Evolutionary conservation across 805 yeast species (phyloP), one percentile per base, ranked within the genome.

Genomic region (Cyberlindnera galapagoensis): DNA sequence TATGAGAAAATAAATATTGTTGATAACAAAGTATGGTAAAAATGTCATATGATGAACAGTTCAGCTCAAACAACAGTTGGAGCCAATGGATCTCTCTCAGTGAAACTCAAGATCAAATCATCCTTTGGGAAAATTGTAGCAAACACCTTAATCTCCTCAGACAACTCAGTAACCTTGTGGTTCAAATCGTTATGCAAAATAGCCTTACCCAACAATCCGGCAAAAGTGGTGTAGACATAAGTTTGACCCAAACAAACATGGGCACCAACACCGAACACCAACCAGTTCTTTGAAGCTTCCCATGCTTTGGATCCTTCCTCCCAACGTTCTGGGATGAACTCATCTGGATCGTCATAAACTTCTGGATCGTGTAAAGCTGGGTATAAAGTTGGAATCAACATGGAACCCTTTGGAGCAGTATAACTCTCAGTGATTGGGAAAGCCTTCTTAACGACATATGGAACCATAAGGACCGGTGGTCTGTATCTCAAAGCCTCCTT

Each of bases 91-190:
- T 82, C 82, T 63, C 92, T 76, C 46, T 55, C 64, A 30, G 65
- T 67, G 67, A 88, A 90, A 47, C 77, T 66, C 56, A 92, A 63
- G 44, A 84, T 74, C 55, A 94, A 76, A 58, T 92, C 96, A 62
- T 92, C 98, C 59, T 85, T 77, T 18, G 98, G 98, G 82, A 92
- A 92, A 56, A 92, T 87, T 13, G 98, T 92, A 18, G 98, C 98
- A 57, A 92, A 92, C 24, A 92, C 97, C 55, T 86, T 84, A 53
- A 92, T 87, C 53, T 86, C 79, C 65, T 92, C 98, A 47, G 90
- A 78, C 46, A 80, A 65, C 25, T 79, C 81, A 16, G 98, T 92
- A 28, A 80, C 76, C 44, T 76, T 71, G 59, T 92, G 98, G 38
- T 71, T 62, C 64, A 92, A 75, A 59, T 92, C 88, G 33, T 87